phyloP scores from a whole-genome alignment of 306 rosid genomes.

The Prunus davidiana region DNA sequence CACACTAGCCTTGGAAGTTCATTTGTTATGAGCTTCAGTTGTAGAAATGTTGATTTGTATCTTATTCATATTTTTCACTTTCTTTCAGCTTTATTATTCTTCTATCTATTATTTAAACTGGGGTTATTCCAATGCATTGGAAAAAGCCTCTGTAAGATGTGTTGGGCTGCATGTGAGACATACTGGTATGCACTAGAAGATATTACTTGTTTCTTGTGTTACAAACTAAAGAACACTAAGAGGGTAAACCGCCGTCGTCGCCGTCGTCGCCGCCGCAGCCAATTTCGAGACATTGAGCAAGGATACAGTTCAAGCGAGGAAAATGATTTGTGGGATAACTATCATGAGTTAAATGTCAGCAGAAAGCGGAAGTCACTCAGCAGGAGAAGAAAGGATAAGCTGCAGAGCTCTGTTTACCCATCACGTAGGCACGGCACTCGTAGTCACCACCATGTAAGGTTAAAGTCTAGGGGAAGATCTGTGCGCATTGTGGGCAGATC shows the following conservation, averaged over 20 bases:
- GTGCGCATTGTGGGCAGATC: not conserved
- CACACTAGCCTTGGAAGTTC: not conserved
- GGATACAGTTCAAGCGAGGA: constrained; percentile 35
- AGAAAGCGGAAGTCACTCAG: constrained; percentile 24
- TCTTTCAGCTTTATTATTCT: constrained; percentile 25
- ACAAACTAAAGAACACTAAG: constrained; percentile 41
- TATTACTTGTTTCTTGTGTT: constrained; percentile 42
- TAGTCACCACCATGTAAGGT: constrained; percentile 4
- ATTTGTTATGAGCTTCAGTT: not conserved
- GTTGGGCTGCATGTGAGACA: constrained; percentile 47
- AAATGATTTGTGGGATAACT: constrained; percentile 2
- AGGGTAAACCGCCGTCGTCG: constrained; percentile 32
- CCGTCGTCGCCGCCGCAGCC: not conserved
- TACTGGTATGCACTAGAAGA: constrained; percentile 41
- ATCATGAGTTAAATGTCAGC: constrained; percentile 4
- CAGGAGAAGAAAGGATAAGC: constrained; percentile 20
- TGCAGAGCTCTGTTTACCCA: not conserved
- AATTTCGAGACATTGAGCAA: constrained; percentile 35
- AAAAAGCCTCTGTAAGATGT: constrained; percentile 45
- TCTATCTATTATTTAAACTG: constrained; percentile 45
- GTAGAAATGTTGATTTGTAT: not conserved
- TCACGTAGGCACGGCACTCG: constrained; percentile 2
- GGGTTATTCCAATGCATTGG: constrained; percentile 55
- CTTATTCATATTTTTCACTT: not conserved
- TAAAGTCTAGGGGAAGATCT: constrained; percentile 5